phyloP scores from a whole-genome alignment of 768 basidiomycete genomes.

The Mrakia blollopis region DNA sequence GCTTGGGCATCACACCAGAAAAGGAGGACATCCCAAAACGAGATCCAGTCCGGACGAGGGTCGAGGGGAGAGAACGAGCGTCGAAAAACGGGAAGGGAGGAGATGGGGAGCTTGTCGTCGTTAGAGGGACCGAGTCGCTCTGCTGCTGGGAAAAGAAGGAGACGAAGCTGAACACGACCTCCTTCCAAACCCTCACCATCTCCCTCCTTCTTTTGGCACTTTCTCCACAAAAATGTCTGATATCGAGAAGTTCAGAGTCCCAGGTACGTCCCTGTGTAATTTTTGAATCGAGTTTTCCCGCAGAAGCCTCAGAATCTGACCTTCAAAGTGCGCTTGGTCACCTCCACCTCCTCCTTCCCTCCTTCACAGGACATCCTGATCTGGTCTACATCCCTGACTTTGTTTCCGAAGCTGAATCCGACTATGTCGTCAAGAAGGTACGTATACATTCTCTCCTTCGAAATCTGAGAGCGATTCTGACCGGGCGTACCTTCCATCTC shows the following conservation, averaged over 20 bases:
- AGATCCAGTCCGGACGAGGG: background rate
- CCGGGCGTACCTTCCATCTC: no score
- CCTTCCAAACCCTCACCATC: background rate
- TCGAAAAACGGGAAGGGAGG: background rate
- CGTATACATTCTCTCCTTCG: background rate
- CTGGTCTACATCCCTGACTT: conserved; percentile 67
- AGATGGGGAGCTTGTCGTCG: background rate
- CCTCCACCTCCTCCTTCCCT: background rate
- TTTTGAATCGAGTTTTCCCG: background rate
- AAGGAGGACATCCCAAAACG: conserved; percentile 6
- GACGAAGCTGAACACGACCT: background rate
- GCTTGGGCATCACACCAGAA: background rate
- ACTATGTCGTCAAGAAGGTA: conserved; percentile 71
- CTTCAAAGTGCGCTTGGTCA: background rate
- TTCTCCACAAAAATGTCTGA: background rate
- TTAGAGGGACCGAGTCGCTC: background rate
- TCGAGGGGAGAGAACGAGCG: background rate
- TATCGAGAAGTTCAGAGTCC: conserved; percentile 1
- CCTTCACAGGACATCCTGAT: background rate
- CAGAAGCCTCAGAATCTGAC: background rate
- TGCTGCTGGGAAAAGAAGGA: no score
- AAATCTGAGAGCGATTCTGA: background rate
- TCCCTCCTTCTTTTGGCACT: background rate
- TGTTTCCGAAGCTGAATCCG: conserved; percentile 63
- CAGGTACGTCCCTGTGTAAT: background rate